phyloP scores from a whole-genome alignment of 2,329 filamentous ascomycete genomes.

The Neurospora crassa region DNA sequence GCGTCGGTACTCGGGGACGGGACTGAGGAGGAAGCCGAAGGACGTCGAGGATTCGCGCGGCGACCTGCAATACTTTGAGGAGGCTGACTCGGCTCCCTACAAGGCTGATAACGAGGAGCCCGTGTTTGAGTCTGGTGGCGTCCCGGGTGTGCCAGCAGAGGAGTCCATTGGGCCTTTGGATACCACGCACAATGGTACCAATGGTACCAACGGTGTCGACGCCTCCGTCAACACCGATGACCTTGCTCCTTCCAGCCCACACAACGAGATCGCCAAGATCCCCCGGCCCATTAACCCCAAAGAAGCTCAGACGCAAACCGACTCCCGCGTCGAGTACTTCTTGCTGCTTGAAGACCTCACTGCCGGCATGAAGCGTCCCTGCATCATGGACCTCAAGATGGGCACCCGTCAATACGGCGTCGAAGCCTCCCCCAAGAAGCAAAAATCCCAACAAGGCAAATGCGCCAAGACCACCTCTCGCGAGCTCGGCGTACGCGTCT shows the following conservation, averaged over 20 bases:
- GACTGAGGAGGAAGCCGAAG: constrained; percentile 62
- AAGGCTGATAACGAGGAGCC: constrained; percentile 53
- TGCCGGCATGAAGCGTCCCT: constrained; percentile 90
- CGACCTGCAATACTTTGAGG: constrained; percentile 83
- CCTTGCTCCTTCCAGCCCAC: constrained; percentile 16
- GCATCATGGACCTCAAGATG: constrained; percentile 98
- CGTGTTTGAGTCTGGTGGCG: constrained; percentile 4
- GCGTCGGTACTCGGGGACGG: constrained; percentile 80
- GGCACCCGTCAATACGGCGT: constrained; percentile 94
- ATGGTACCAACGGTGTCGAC: constrained; percentile 19
- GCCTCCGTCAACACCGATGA: constrained; percentile 23
- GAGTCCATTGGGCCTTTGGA: not conserved
- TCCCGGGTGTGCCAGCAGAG: not conserved
- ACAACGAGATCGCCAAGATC: constrained; percentile 32
- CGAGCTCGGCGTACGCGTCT: constrained; percentile 85
- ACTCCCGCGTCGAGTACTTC: constrained; percentile 78
- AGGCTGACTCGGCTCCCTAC: constrained; percentile 77
- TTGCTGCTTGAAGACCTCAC: constrained; percentile 89
- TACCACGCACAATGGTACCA: not conserved
- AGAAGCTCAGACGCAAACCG: constrained; percentile 56
- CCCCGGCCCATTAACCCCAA: constrained; percentile 64
- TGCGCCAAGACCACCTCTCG: constrained; percentile 87
- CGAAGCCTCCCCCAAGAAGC: constrained; percentile 85
- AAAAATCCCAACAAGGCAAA: constrained; percentile 84
- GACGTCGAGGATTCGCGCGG: constrained; percentile 63